A percentile compares a stretch with the other conserved stretches of the same genome.
Conservation (phyloP, 2,329 filamentous ascomycete species). For the Lasiodiplodia hormozganensis region DNA sequence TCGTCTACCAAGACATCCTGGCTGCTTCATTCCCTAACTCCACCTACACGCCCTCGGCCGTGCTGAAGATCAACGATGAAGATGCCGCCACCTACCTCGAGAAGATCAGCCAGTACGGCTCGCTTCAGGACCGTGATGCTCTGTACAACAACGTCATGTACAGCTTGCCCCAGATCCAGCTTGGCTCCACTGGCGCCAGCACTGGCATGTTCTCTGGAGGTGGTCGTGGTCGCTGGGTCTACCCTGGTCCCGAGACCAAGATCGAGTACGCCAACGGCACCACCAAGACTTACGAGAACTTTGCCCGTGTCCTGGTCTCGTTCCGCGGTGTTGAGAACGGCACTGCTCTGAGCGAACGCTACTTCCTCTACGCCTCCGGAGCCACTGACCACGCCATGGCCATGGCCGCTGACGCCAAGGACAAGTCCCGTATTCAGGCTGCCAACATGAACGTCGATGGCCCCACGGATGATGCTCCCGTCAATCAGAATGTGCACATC, state of each 20-base stretch:
- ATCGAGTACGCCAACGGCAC: conserved; percentile 56
- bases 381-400: conserved; percentile 10
- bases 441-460: conserved; percentile 12
- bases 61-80: conserved; percentile 64
- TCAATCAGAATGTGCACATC: neutral
- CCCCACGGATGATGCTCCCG: neutral
- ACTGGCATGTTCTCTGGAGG: conserved; percentile 54
- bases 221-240: conserved; percentile 49
- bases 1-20: conserved; percentile 58
- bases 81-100: conserved; percentile 59
- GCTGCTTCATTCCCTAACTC: conserved; percentile 49
- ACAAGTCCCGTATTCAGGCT: conserved; percentile 21
- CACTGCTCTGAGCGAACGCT: conserved; percentile 48
- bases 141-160: conserved; percentile 59
- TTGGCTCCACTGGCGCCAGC: conserved; percentile 49
- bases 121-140: conserved; percentile 64
- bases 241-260: conserved; percentile 53
- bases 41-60: conserved; percentile 55
- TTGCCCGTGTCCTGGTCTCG: conserved; percentile 49
- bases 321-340: conserved; percentile 51
- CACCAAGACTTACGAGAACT: conserved; percentile 49
- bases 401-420: conserved; percentile 12
- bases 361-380: conserved; percentile 40
- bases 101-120: conserved; percentile 55
- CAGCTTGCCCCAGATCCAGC: conserved; percentile 51